Conservation (phyloP, 148 eudicot genomes). For the Dianthus caryophyllus region DNA sequence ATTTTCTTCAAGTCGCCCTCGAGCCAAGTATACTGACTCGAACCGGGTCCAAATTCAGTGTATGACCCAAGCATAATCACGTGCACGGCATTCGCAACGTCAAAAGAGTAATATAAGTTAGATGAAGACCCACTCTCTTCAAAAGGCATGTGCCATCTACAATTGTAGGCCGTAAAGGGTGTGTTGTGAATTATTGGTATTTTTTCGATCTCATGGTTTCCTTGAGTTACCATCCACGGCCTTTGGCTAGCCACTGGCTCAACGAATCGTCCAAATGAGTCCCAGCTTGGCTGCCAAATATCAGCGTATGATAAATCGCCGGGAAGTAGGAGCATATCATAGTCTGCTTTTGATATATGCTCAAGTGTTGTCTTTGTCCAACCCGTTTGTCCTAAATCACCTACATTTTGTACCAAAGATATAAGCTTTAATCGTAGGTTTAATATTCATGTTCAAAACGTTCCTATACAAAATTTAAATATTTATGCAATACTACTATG, state of each 20-base stretch:
- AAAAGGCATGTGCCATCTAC: constrained; percentile 77
- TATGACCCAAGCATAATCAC: constrained; percentile 73
- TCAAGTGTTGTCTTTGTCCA: constrained; percentile 59
- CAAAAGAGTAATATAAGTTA: constrained; percentile 67
- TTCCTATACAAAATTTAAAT: too few relatives aligned
- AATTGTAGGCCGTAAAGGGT: constrained; percentile 59
- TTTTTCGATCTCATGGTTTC: constrained; percentile 73
- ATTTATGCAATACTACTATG: too few relatives aligned
- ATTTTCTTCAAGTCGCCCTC: constrained; percentile 40
- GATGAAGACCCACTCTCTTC: constrained; percentile 58
- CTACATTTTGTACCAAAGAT: constrained; percentile 20
- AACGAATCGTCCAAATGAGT: constrained; percentile 60
- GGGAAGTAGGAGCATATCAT: constrained; percentile 57
- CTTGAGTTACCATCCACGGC: constrained; percentile 87
- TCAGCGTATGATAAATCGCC: constrained; percentile 83
- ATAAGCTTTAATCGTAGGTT: not conserved
- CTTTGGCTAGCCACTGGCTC: constrained; percentile 63
- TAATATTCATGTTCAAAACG: too few relatives aligned
- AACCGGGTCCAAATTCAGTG: constrained; percentile 42
- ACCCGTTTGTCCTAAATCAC: constrained; percentile 81
- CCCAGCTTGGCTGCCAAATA: constrained; percentile 47
- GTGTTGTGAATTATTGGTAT: constrained; percentile 29
- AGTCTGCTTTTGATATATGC: constrained; percentile 48
- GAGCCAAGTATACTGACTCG: constrained; percentile 66
- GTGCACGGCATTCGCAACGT: constrained; percentile 57